Evolutionary conservation across 768 basidiomycete species (phyloP).

Genomic region (Tricholoma bakamatsutake): DNA sequence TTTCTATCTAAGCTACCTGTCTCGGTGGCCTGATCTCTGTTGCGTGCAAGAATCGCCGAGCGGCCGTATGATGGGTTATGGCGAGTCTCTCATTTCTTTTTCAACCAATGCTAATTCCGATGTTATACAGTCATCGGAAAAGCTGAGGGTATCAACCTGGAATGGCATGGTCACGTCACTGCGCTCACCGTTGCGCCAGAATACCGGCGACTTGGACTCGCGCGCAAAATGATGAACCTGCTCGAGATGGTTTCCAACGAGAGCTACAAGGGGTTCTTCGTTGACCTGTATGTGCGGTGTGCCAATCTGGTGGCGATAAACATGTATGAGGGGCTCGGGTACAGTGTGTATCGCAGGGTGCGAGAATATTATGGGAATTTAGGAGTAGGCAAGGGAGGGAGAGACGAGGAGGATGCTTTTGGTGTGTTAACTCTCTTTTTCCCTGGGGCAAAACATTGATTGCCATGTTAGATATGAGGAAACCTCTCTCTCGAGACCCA

Average conservation of each 20-base stretch:
- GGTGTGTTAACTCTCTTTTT: slow-evolving; percentile 46
- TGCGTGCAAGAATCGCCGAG: slow-evolving; percentile 75
- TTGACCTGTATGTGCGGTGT: slow-evolving; percentile 94
- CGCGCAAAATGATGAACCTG: slow-evolving; percentile 77
- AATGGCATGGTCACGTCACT: slow-evolving; percentile 95
- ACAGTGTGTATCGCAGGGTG: slow-evolving; percentile 88
- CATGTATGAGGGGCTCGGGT: slow-evolving; percentile 92
- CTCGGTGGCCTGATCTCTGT: slow-evolving; percentile 90
- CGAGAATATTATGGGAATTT: slow-evolving; percentile 83
- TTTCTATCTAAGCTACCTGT: slow-evolving; percentile 86
- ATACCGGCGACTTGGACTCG: slow-evolving; percentile 84
- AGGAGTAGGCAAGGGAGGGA: slow-evolving; percentile 69
- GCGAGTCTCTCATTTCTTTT: slow-evolving; percentile 40
- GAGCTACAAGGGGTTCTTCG: slow-evolving; percentile 80
- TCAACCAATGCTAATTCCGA: background rate
- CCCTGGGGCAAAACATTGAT: background rate
- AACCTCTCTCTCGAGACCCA: slow-evolving; percentile 61
- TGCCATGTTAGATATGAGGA: slow-evolving; percentile 52
- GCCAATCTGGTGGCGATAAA: slow-evolving; percentile 77
- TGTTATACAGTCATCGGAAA: slow-evolving; percentile 77
- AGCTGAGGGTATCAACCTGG: slow-evolving; percentile 68
- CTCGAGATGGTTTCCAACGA: slow-evolving; percentile 85
- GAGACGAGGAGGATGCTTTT: slow-evolving; percentile 87
- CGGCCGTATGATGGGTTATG: slow-evolving; percentile 89
- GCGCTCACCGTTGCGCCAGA: slow-evolving; percentile 93